Base-by-base conservation (phyloP, 179 eudicot genomes). In the Drosera spatulata region DNA sequence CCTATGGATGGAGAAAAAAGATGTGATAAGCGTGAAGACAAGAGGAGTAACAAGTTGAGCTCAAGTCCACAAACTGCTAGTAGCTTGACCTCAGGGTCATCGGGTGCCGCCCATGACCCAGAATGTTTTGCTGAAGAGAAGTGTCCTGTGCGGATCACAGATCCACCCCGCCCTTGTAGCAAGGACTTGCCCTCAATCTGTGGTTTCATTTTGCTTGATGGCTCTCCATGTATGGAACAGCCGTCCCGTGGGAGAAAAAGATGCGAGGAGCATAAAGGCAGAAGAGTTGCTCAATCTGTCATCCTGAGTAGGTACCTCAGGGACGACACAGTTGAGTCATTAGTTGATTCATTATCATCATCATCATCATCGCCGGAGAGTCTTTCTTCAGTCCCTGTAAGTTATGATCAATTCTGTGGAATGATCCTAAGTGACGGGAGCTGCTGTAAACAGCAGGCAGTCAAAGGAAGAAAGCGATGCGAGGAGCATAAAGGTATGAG, bases 241-340 rank as follows among this genome's bases (percentile, higher is more conserved):
- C 84, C 96, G 10, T 64, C 71, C 53, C 65, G 52, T 4, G 82
- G 95, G 22, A 78, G 93, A 61, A 84, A 84, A 77, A 79, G 96
- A 59, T 88, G 96, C 56, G 64, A 71, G 62, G 83, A 78, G 69
- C 97, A 89, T 55, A 87, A 82, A 74, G 91, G 97, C 58, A 73
- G 72, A 75, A 77, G 77, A 64, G 60, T 74, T 12, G 62, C 59
- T 37, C 66, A 59, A 50, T 39, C 53, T 12, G 41, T 61, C 47
- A 22, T 22, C 33, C 33, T 1, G 33, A 22, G 33, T 22, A 22
- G 33, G 33, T 22, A 22, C 33, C 46, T 70, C 12, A 69, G 66
- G 61, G 60, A 54, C 53, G n/a, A 44, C 4, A 65, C 44, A 38
- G 45, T 41, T 11, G 53, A 55, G 7, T 22, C 6, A 41, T 53